Evolutionary conservation across 306 rosid species (phyloP).

Genomic region (Casuarina equisetifolia): DNA sequence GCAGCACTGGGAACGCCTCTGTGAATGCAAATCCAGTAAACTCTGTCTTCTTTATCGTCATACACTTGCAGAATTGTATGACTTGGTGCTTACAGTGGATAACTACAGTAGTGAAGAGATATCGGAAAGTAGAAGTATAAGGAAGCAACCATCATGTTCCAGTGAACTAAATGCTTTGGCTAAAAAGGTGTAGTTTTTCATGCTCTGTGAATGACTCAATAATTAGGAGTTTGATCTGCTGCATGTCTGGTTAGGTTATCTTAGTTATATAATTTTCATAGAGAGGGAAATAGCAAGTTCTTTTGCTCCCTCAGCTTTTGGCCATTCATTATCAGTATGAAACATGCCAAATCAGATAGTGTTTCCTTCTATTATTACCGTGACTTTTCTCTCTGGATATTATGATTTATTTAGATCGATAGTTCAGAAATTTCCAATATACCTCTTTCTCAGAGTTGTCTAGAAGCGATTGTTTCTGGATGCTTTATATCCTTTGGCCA

Average conservation of each 20-base stretch:
- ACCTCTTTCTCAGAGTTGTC: background rate
- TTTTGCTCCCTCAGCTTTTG: background rate
- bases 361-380: background rate
- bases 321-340: background rate
- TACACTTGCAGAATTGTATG: slow-evolving; percentile 78
- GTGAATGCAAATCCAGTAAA: slow-evolving; percentile 81
- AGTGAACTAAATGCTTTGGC: slow-evolving; percentile 50
- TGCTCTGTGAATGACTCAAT: background rate
- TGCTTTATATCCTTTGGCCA: background rate
- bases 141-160: slow-evolving; percentile 50
- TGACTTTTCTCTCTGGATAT: background rate
- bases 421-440: background rate
- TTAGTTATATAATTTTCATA: background rate
- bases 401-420: background rate
- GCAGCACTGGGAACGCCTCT: slow-evolving; percentile 93
- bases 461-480: background rate
- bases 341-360: too few relatives aligned
- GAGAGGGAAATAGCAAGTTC: background rate
- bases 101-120: slow-evolving; percentile 52
- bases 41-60: slow-evolving; percentile 79
- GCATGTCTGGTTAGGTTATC: background rate
- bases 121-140: slow-evolving; percentile 40
- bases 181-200: slow-evolving; percentile 60
- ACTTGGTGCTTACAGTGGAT: slow-evolving; percentile 61
- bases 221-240: background rate